Base-by-base conservation (phyloP, 2,329 filamentous ascomycete genomes). In the Teratosphaeria gauchensis region DNA sequence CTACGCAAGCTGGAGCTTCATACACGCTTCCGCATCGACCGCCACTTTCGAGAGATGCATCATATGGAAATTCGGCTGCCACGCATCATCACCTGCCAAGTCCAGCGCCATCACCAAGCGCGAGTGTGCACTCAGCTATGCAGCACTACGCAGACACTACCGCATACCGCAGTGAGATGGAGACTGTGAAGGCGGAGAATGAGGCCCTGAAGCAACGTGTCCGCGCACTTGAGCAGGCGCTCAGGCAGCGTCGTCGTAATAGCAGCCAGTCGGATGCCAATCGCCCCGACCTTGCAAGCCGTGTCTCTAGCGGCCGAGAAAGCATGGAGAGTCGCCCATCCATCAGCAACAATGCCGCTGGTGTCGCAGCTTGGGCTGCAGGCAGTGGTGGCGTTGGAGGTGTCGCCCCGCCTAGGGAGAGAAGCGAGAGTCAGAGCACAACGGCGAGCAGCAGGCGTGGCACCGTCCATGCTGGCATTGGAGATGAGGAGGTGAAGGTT, bases 141-240 rank as follows among this genome's bases (percentile, higher is more conserved):
- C 66, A 68, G 42, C 63, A 66, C 61, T 65, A 66, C 55, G 69
- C 75, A 38, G 77, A 79, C 62, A 73, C 76, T 1, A 72, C 75
- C 53, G 69, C 73, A 53, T 75, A 77, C 53, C 69, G 73, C 48
- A 71, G 72, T 8, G 78, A 80, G 67, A 67, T 80, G 57, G 78
- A 80, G 61, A 74, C 76, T 56, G 77, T 77, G 38, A 79, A 79
- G 69, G 69, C 69, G 52, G 78, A 80, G 68, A 80, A 80, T 66
- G 78, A 79, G 54, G 62, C 66, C 42, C 65, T 80, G 59, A 75
- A 77, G 62, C 73, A 76, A 63, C 72, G 76, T 57, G 77, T 80
- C n/a, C 70, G 75, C 56, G 74, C 77, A 56, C 63, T 80, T 55
- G 78, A 80, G 63, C 71, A 73, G 31, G 70, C 72, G 59, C 69